Percentiles rank a stretch among this genome's conserved stretches.
Evolutionary conservation across 345 rosid species (phyloP).

Genomic region (Nasturtium officinale): DNA sequence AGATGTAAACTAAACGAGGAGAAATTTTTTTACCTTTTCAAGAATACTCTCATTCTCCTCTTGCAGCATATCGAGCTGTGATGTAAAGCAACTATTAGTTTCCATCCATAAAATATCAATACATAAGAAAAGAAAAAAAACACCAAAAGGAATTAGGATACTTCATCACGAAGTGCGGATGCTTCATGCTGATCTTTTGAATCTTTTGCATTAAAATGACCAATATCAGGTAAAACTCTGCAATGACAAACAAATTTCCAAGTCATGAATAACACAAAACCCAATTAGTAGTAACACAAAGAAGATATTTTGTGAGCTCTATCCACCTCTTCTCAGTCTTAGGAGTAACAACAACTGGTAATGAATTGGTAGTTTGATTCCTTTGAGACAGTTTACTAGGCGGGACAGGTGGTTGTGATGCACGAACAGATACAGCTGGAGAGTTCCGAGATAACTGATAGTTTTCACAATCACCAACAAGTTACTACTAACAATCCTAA

Average conservation of each 20-base stretch:
- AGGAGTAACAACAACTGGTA: conserved; percentile 64
- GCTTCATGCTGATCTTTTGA: conserved; percentile 71
- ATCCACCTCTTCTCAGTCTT: conserved; percentile 69
- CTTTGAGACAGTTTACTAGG: conserved; percentile 61
- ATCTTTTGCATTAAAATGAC: conserved; percentile 50
- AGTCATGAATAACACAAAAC: conserved; percentile 23
- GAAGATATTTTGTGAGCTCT: not conserved
- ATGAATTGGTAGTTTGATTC: conserved; percentile 42
- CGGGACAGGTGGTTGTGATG: conserved; percentile 59
- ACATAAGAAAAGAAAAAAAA: not conserved
- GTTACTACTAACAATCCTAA: conserved; percentile 12
- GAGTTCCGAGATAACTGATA: conserved; percentile 58
- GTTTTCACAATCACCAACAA: conserved; percentile 22
- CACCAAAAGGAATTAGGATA: conserved; percentile 32
- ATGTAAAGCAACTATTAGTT: conserved; percentile 20
- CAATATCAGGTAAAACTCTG: conserved; percentile 65
- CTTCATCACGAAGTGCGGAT: conserved; percentile 96
- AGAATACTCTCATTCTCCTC: conserved; percentile 79
- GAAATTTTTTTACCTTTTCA: conserved; percentile 55
- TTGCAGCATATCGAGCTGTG: conserved; percentile 91
- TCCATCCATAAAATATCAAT: not conserved
- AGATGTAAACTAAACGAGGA: conserved; percentile 1
- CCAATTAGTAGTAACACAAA: conserved; percentile 4
- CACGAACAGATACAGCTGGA: conserved; percentile 52
- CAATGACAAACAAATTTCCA: conserved; percentile 35